Percentiles rank a stretch among this genome's conserved stretches.
Evolutionary conservation across 163 green algal genomes (phyloP).

Genomic region (Coccomyxa subellipsoidea): DNA sequence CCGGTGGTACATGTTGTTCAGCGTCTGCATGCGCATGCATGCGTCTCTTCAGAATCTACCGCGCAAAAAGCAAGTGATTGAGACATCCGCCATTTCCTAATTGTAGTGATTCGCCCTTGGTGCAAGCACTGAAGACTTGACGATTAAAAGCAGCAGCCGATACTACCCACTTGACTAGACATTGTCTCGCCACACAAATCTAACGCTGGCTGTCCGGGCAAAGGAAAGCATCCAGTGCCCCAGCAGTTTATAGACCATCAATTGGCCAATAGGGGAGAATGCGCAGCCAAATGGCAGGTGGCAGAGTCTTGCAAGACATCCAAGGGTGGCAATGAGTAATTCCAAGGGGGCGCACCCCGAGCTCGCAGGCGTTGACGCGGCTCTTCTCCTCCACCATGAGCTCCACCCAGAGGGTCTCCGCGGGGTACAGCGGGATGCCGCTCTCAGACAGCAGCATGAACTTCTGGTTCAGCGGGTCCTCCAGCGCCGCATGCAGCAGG

Average conservation of each 20-base stretch:
- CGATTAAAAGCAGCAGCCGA: too few species aligned
- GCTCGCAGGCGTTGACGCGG: slow-evolving; percentile 27
- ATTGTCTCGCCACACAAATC: too few species aligned
- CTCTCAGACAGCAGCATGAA: slow-evolving; percentile 38
- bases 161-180: too few species aligned
- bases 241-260: too few species aligned
- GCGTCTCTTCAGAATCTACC: neutral
- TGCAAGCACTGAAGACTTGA: too few species aligned
- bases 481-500: slow-evolving; percentile 29
- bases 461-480: slow-evolving; percentile 34
- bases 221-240: too few species aligned
- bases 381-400: slow-evolving; percentile 24
- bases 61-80: neutral
- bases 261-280: too few species aligned
- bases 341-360: neutral
- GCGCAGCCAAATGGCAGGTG: too few species aligned
- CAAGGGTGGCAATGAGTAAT: neutral
- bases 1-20: slow-evolving; percentile 14
- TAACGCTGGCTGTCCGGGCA: too few species aligned
- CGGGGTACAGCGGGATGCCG: slow-evolving; percentile 32
- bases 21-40: neutral
- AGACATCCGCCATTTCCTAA: too few species aligned
- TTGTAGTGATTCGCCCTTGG: too few species aligned
- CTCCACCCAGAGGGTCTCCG: slow-evolving; percentile 23
- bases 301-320: too few species aligned